Conservation (phyloP, 2,329 filamentous ascomycete species). For the Tolypocladium cylindrosporum region DNA sequence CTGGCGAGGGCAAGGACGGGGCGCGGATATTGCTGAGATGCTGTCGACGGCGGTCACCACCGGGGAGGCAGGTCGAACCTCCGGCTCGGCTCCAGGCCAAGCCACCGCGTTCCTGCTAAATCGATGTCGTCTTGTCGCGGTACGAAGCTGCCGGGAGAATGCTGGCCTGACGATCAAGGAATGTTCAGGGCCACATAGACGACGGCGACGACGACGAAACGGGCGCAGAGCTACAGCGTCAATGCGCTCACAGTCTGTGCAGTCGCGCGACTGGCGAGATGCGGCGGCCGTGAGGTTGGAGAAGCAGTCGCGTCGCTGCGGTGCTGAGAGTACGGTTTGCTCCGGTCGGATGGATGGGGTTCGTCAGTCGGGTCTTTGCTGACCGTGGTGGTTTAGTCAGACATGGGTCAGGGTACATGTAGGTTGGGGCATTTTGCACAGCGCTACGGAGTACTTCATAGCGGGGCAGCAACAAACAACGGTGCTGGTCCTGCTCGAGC, state of each 20-base stretch:
- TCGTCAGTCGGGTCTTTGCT: background rate
- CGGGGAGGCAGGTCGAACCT: background rate
- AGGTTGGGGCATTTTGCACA: background rate
- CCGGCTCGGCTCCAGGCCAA: background rate
- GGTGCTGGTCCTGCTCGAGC: background rate
- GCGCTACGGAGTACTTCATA: background rate
- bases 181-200: background rate
- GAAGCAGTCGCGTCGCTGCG: background rate
- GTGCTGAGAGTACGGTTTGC: background rate
- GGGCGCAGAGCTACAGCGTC: background rate
- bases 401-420: background rate
- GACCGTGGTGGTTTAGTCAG: background rate
- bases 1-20: background rate
- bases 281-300: background rate
- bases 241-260: background rate
- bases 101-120: background rate
- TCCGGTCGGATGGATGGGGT: background rate
- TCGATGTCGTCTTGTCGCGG: background rate
- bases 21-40: background rate
- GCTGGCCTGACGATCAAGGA: background rate
- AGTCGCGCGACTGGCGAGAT: background rate
- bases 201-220: background rate
- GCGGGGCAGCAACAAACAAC: background rate
- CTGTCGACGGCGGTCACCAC: background rate
- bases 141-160: background rate